Conservation (phyloP, 75 land plant species). For the Selaginella moellendorffii region DNA sequence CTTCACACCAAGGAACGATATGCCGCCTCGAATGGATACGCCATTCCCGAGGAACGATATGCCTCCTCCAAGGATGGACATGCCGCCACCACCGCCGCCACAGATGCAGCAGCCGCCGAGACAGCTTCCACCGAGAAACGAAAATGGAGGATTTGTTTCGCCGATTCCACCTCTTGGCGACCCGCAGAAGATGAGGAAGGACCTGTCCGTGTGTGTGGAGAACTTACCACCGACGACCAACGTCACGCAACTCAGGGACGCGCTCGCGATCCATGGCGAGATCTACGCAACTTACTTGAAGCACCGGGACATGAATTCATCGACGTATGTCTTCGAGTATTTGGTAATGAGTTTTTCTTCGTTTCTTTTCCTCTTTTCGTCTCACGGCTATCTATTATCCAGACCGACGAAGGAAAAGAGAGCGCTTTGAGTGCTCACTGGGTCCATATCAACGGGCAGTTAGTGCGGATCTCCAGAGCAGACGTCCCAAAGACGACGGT, state of each 20-base stretch:
- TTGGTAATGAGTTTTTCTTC: conserved; percentile 18
- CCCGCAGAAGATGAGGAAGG: background rate
- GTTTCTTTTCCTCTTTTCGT: background rate
- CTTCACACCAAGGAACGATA: background rate
- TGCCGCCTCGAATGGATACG: background rate
- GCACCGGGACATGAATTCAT: conserved; percentile 3
- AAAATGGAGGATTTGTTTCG: background rate
- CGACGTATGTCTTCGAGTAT: conserved; percentile 12
- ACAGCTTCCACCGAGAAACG: background rate
- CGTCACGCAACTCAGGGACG: conserved; percentile 8
- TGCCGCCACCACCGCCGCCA: too few species aligned
- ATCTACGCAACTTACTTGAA: conserved; percentile 5
- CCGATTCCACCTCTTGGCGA: background rate
- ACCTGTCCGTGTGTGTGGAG: conserved; percentile 11
- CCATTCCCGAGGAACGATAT: background rate
- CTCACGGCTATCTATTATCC: background rate
- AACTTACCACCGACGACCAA: conserved; percentile 7
- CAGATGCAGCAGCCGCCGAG: too few species aligned
- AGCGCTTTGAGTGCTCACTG: conserved; percentile 11
- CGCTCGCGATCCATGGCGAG: conserved; percentile 16
- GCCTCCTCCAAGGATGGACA: too few species aligned
- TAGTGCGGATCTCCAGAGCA: conserved; percentile 10
- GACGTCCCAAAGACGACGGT: conserved; percentile 17
- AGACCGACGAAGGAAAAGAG: conserved; percentile 19
- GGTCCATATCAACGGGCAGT: conserved; percentile 14